Base-by-base conservation (phyloP, 345 rosid genomes). In the Nasturtium officinale region DNA sequence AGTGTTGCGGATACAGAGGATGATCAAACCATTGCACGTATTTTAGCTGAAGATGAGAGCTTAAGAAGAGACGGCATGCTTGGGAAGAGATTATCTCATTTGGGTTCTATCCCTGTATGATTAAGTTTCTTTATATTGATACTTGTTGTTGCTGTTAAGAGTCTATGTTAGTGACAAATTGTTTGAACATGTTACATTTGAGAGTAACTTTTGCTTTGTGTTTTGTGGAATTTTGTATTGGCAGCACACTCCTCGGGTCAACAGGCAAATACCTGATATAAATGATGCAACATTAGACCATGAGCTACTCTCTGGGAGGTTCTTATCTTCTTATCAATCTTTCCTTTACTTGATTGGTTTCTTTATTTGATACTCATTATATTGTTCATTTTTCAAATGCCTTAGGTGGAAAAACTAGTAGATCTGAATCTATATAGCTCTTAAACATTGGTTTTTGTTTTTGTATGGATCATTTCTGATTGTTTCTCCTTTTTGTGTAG, bases 201-300 rank as follows among this genome's bases (percentile, higher is more conserved):
- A 33, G 53, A 51, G 58, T 64, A 21, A 73, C 18, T 23, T 74
- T 42, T 74, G 71, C 11, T 30, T 46, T 54, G 1, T 29, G 1
- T 46, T 54, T 1, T 29, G 1, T 72, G 54, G 18, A 21, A 51
- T 47, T 55, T 70, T 5, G 25, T 86, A 18, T 77, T 82, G 78
- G 75, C 92, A 94, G 98, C 98, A 83, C 76, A 91, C 92, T 42
- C 98, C 98, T 40, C 86, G 96, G 69, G 71, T 94, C 55, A 91
- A 89, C 82, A 87, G 85, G 48, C 68, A 83, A 74, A 89, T 90
- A 69, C 97, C 98, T 6, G 92, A 89, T 74, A 84, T 84, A 56
- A 86, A 82, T 77, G 95, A 94, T 77, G 98, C 98, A 75, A 82
- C 87, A 65, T 78, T 90, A 74, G 95, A 94, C 79, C 98, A 94